A percentile compares a stretch with the other conserved stretches of the same genome.
These are phyloP conservation scores for Zygnema circumcarinatum DNA, from an alignment of 139 green algal species.

Conservation along the genomic window DNA sequence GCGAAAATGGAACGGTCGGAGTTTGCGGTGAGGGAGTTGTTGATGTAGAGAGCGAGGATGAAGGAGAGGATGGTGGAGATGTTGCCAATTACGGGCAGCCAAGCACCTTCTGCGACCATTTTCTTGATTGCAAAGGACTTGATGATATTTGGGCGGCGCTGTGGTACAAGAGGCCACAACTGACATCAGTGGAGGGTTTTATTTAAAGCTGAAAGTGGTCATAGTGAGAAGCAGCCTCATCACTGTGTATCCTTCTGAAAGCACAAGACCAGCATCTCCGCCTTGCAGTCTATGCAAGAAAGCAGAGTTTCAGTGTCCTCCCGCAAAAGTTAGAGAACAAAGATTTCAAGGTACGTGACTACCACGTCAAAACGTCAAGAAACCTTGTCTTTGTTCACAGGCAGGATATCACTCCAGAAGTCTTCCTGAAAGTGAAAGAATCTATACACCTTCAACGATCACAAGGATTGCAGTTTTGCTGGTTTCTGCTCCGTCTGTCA, in stretches of 20 bases:
- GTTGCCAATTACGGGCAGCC: constrained; percentile 86
- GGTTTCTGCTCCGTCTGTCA: too few species aligned
- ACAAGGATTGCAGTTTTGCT: too few species aligned
- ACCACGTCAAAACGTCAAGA: too few species aligned
- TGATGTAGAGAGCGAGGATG: constrained; percentile 74
- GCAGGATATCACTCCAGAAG: too few species aligned
- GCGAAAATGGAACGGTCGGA: constrained; percentile 58
- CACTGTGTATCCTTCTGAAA: background rate
- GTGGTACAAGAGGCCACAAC: too few species aligned
- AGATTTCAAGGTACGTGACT: too few species aligned
- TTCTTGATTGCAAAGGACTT: constrained; percentile 36
- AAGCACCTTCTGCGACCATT: constrained; percentile 49
- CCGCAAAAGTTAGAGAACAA: too few species aligned
- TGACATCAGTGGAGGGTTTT: background rate
- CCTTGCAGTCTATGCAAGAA: too few species aligned
- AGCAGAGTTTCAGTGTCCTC: too few species aligned
- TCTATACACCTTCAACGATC: too few species aligned
- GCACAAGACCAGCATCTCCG: background rate
- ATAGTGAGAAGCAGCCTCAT: background rate
- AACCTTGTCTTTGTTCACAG: too few species aligned
- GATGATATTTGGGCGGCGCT: constrained; percentile 7
- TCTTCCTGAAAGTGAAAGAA: too few species aligned
- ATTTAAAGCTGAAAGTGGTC: background rate
- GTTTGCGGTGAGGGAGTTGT: constrained; percentile 59
- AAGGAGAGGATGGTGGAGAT: constrained; percentile 76